phyloP scores from a whole-genome alignment of 441 rosid species.

The Hypseocharis bilobata region DNA sequence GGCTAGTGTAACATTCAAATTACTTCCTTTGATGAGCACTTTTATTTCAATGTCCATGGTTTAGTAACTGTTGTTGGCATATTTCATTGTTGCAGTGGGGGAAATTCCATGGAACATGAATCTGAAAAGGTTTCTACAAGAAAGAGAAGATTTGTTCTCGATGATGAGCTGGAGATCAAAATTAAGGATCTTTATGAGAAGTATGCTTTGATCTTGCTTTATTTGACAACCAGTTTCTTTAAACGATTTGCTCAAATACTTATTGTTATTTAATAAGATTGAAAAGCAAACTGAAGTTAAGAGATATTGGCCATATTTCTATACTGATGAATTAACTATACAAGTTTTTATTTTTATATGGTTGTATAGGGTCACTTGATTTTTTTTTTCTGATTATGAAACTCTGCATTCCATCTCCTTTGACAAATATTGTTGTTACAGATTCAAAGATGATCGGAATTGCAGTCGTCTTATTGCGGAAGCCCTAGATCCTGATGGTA shows the following conservation, averaged over 20 bases:
- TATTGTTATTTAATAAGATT: neutral
- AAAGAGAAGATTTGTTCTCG: conserved; percentile 56
- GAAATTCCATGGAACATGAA: conserved; percentile 31
- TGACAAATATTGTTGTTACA: conserved; percentile 26
- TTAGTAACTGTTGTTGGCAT: conserved; percentile 7
- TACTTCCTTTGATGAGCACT: neutral
- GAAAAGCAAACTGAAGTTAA: conserved; percentile 1
- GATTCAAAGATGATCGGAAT: conserved; percentile 58
- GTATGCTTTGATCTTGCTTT: conserved; percentile 35
- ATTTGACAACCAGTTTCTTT: neutral
- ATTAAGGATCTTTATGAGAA: conserved; percentile 62
- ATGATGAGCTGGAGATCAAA: conserved; percentile 50
- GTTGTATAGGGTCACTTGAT: neutral
- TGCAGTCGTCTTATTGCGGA: conserved; percentile 60
- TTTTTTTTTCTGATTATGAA: conserved; percentile 15
- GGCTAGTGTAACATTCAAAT: conserved; percentile 17
- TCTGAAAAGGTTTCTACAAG: conserved; percentile 37
- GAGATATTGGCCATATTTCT: neutral
- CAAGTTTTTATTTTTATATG: neutral
- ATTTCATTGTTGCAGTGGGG: conserved; percentile 39
- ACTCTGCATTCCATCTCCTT: conserved; percentile 18
- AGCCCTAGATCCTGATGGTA: conserved; percentile 59
- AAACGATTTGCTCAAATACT: neutral
- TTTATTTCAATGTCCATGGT: neutral
- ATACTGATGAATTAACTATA: conserved; percentile 6